A percentile compares a stretch with the other conserved stretches of the same genome.
phyloP scores from a whole-genome alignment of 2,329 filamentous ascomycete species.

The Colletotrichum gigasporum region DNA sequence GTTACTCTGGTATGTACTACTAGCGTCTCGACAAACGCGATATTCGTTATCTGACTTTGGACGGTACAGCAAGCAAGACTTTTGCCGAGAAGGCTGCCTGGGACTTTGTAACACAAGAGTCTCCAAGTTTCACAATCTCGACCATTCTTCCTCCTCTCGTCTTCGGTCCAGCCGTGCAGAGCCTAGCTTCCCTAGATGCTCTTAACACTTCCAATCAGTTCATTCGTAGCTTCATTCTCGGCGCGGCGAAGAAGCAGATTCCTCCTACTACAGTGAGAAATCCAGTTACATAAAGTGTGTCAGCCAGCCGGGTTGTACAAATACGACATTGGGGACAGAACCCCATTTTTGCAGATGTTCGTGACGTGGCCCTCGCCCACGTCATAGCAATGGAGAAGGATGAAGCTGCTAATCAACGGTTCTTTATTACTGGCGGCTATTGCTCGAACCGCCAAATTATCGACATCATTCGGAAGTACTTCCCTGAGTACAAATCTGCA shows the following conservation, averaged over 20 bases:
- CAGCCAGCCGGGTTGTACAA: no score
- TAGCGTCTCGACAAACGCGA: no score
- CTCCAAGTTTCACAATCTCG: slow-evolving; percentile 57
- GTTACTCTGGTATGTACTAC: no score
- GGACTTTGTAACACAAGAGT: slow-evolving; percentile 55
- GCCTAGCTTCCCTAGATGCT: slow-evolving; percentile 52
- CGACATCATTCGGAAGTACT: neutral
- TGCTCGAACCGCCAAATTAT: neutral
- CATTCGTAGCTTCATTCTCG: no score
- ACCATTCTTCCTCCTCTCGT: slow-evolving; percentile 65
- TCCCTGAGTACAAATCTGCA: neutral
- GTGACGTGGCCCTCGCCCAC: neutral
- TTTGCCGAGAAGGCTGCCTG: slow-evolving; percentile 61
- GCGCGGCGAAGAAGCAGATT: no score
- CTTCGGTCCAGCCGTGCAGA: slow-evolving; percentile 61
- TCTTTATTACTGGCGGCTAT: neutral
- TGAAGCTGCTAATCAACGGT: neutral
- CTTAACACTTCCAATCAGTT: slow-evolving; percentile 60
- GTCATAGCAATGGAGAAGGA: neutral
- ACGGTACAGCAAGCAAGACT: slow-evolving; percentile 59
- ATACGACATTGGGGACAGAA: no score
- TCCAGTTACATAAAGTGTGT: no score
- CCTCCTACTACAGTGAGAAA: no score
- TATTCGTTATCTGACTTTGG: no score
- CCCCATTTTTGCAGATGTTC: neutral